These are phyloP conservation scores for Skeletonema menzelii DNA, from an alignment of 108 stramenopile species.

Conservation along the genomic window DNA sequence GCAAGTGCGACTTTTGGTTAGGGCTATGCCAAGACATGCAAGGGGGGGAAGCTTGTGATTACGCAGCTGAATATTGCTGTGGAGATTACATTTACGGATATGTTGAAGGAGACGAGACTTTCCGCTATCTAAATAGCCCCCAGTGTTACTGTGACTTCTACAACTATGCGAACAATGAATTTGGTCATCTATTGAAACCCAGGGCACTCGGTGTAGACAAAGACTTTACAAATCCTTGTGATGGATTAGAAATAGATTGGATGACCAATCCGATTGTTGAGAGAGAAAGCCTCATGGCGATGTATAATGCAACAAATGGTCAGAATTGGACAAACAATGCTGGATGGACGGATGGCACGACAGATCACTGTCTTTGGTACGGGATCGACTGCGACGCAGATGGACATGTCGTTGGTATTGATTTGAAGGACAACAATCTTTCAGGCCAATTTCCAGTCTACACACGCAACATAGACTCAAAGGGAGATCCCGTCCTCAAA, in stretches of 20 bases:
- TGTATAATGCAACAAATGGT: constrained; percentile 55
- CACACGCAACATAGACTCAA: not conserved
- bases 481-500: too few species aligned
- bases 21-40: not conserved
- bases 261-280: too few species aligned
- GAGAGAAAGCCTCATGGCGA: constrained; percentile 31
- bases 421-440: not conserved
- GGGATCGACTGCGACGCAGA: constrained; percentile 2
- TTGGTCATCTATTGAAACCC: too few species aligned
- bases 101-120: too few species aligned
- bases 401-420: not conserved
- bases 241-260: too few species aligned
- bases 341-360: not conserved
- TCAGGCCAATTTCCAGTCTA: not conserved
- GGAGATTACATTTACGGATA: too few species aligned
- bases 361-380: not conserved
- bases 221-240: too few species aligned
- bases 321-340: constrained; percentile 15
- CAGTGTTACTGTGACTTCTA: too few species aligned
- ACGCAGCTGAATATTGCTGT: not conserved
- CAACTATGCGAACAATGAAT: too few species aligned
- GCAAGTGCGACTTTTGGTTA: not conserved
- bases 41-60: not conserved
- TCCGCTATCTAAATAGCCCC: too few species aligned
- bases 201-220: too few species aligned